Conservation (phyloP, 148 eudicot species). For the Chenopodium formosanum region DNA sequence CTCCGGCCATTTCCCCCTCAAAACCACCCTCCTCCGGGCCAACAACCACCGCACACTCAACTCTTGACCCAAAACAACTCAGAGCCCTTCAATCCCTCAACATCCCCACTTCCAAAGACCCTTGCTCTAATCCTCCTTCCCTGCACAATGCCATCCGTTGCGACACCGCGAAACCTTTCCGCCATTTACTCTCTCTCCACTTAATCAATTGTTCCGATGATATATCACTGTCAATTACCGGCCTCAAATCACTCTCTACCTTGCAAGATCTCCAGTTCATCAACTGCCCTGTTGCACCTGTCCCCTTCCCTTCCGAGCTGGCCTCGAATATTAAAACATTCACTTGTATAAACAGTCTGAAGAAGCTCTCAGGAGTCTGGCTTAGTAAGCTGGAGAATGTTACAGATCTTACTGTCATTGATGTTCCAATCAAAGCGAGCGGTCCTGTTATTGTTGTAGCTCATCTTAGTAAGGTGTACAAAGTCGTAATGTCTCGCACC, state of each 20-base stretch:
- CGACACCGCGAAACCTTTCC: slow-evolving; percentile 57
- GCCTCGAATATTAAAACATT: slow-evolving; percentile 38
- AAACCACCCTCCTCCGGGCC: slow-evolving; percentile 3
- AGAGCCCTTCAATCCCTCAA: slow-evolving; percentile 67
- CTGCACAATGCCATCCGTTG: slow-evolving; percentile 44
- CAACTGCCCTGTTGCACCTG: slow-evolving; percentile 44
- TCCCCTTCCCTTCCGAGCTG: slow-evolving; percentile 30
- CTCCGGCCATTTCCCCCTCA: slow-evolving; percentile 23
- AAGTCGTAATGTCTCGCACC: slow-evolving; percentile 45
- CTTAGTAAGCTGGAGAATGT: slow-evolving; percentile 38
- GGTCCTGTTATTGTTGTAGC: slow-evolving; percentile 50
- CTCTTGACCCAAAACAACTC: slow-evolving; percentile 76
- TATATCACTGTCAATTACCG: slow-evolving; percentile 50
- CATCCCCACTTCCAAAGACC: slow-evolving; percentile 58
- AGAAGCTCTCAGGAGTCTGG: slow-evolving; percentile 37
- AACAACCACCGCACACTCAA: slow-evolving; percentile 24
- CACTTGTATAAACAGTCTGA: slow-evolving; percentile 38
- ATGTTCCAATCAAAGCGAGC: slow-evolving; percentile 43
- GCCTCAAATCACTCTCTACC: slow-evolving; percentile 65
- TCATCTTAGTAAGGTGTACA: slow-evolving; percentile 29
- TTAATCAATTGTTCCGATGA: slow-evolving; percentile 61
- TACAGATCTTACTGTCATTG: slow-evolving; percentile 46
- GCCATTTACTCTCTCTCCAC: slow-evolving; percentile 58
- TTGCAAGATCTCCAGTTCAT: slow-evolving; percentile 46
- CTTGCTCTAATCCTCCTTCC: slow-evolving; percentile 44